Evolutionary conservation across 192 early-diverging fungal species (phyloP).

Genomic region (Coemansia sp.): DNA sequence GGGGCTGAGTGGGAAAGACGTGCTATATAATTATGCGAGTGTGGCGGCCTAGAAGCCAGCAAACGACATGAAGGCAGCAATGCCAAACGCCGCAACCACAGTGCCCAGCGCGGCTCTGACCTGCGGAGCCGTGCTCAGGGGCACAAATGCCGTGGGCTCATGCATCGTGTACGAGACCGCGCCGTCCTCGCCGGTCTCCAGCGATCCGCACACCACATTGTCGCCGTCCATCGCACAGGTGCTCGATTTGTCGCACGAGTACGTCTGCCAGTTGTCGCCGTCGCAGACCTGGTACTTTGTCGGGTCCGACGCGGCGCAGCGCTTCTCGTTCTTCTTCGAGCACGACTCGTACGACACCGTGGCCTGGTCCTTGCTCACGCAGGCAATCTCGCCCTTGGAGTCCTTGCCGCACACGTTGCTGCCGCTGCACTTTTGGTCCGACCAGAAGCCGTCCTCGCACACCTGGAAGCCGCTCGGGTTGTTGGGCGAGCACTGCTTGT

Average conservation of each 20-base stretch:
- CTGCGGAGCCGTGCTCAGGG: slow-evolving; percentile 3
- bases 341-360: slow-evolving; percentile 20
- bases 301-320: slow-evolving; percentile 15
- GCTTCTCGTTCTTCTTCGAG: slow-evolving; percentile 25
- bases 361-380: slow-evolving; percentile 32
- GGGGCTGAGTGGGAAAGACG: background rate
- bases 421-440: slow-evolving; percentile 22
- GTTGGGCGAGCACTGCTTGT: slow-evolving; percentile 15
- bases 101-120: slow-evolving; percentile 7
- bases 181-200: background rate
- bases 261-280: slow-evolving; percentile 29
- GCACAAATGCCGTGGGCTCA: slow-evolving; percentile 33
- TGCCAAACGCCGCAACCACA: slow-evolving; percentile 10
- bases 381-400: slow-evolving; percentile 15
- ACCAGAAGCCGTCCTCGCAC: slow-evolving; percentile 31
- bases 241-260: slow-evolving; percentile 9
- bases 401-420: slow-evolving; percentile 26
- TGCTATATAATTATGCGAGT: background rate
- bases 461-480: slow-evolving; percentile 12
- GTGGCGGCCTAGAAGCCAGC: background rate
- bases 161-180: slow-evolving; percentile 21
- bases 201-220: slow-evolving; percentile 23
- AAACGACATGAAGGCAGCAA: slow-evolving; percentile 9
- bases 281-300: slow-evolving; percentile 44
- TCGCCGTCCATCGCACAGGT: slow-evolving; percentile 17